These are phyloP conservation scores for Candida verbasci DNA, from an alignment of 805 yeast species.

Conservation along the genomic window DNA sequence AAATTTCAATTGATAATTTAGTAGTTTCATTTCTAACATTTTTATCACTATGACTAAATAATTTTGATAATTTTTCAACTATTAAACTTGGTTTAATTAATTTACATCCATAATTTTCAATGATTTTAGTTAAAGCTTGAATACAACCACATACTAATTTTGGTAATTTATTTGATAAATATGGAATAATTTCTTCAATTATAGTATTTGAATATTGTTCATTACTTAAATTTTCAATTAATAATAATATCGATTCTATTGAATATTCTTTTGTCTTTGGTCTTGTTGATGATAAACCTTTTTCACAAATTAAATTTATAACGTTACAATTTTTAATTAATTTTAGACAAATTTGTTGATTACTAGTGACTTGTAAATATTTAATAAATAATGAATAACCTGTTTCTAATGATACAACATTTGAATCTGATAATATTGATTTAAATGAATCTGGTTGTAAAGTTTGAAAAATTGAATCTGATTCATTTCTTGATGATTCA, in stretches of 20 bases:
- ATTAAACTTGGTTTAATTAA: slow-evolving; percentile 55
- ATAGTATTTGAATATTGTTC: slow-evolving; percentile 61
- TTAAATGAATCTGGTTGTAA: slow-evolving; percentile 51
- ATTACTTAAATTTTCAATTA: slow-evolving; percentile 61
- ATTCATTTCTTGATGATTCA: slow-evolving; percentile 47
- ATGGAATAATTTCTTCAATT: slow-evolving; percentile 63
- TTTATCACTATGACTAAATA: slow-evolving; percentile 82
- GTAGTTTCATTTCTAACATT: slow-evolving; percentile 80
- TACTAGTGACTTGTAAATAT: slow-evolving; percentile 55
- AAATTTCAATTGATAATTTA: slow-evolving; percentile 60
- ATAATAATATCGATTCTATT: slow-evolving; percentile 53
- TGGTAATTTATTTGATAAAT: slow-evolving; percentile 61
- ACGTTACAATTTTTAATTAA: slow-evolving; percentile 36
- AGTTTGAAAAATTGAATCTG: slow-evolving; percentile 54
- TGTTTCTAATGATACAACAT: slow-evolving; percentile 88
- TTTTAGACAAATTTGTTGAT: slow-evolving; percentile 31
- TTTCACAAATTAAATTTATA: slow-evolving; percentile 63
- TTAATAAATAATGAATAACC: slow-evolving; percentile 58
- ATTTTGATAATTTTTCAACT: slow-evolving; percentile 54
- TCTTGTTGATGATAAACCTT: slow-evolving; percentile 73
- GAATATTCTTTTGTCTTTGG: slow-evolving; percentile 68
- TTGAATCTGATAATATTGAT: slow-evolving; percentile 65
- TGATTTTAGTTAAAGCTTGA: slow-evolving; percentile 51
- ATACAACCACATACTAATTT: slow-evolving; percentile 71
- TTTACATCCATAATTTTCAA: slow-evolving; percentile 59